Percentiles rank a stretch among this genome's conserved stretches.
Evolutionary conservation across 345 rosid genomes (phyloP).

Genomic region (Iberis pinnata): DNA sequence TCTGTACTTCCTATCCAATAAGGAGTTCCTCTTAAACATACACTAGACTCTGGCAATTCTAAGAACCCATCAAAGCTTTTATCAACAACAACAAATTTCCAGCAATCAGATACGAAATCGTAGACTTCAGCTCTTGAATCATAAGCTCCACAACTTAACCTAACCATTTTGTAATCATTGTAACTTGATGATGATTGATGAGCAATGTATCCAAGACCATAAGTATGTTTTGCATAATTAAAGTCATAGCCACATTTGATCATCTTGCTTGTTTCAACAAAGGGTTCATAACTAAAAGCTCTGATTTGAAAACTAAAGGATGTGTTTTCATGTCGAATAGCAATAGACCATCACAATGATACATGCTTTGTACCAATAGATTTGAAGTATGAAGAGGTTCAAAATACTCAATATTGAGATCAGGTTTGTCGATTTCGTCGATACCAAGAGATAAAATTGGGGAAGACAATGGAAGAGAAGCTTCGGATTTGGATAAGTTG

Average conservation of each 20-base stretch:
- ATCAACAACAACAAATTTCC: conserved; percentile 8
- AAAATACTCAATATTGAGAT: no score
- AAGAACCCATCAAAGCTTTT: not conserved
- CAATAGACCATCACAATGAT: no score
- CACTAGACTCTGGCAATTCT: not conserved
- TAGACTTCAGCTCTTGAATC: conserved; percentile 3
- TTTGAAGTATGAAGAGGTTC: no score
- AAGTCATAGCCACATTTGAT: not conserved
- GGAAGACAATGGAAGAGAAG: no score
- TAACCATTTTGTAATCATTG: conserved; percentile 1
- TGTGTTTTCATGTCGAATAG: no score
- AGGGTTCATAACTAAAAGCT: no score
- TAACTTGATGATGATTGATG: not conserved
- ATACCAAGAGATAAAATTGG: no score
- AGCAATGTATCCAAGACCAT: conserved; percentile 14
- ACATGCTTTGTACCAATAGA: no score
- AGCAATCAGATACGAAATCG: not conserved
- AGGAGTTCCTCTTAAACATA: conserved; percentile 17
- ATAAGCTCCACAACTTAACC: not conserved
- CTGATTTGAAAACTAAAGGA: no score
- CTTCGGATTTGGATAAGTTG: no score
- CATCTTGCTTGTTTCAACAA: no score
- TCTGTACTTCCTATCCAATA: conserved; percentile 4
- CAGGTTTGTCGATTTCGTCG: no score
- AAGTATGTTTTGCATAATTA: not conserved